Conservation (phyloP, 2,329 filamentous ascomycete genomes). For the Colletotrichum caudatum region DNA sequence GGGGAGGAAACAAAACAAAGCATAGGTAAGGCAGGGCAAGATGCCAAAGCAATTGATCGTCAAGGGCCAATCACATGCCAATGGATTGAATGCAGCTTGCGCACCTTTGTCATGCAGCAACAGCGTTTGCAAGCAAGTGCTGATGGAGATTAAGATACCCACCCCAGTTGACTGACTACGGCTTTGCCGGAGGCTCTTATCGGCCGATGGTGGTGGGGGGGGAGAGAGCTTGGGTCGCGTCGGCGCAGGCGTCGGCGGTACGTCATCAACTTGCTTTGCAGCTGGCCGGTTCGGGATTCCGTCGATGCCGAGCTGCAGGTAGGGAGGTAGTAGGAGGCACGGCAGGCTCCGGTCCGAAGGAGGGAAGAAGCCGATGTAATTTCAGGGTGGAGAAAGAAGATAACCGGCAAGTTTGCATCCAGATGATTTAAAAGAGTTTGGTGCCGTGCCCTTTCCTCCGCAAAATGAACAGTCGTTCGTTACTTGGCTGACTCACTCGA, state of each 20-base stretch:
- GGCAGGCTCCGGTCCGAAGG: constrained; percentile 11
- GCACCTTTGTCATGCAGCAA: constrained; percentile 30
- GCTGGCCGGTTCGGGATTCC: constrained; percentile 9
- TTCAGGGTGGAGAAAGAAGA: not conserved
- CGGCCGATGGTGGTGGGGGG: constrained; percentile 29
- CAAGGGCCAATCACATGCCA: constrained; percentile 28
- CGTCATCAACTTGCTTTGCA: constrained; percentile 27
- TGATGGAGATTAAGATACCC: not conserved
- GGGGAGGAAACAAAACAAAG: not conserved
- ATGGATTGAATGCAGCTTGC: constrained; percentile 16
- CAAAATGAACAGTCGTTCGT: not conserved
- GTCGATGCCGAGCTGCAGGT: constrained; percentile 19
- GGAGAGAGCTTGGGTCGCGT: constrained; percentile 10
- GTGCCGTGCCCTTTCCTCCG: not conserved
- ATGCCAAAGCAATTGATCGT: not conserved
- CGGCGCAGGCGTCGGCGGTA: constrained; percentile 16
- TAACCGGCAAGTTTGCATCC: not conserved
- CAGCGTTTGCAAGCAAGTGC: constrained; percentile 15
- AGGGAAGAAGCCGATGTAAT: not conserved
- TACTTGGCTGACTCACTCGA: not conserved
- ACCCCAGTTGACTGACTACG: not conserved
- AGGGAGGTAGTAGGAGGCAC: not conserved
- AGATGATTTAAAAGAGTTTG: no score
- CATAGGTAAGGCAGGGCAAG: not conserved
- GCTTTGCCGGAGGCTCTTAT: constrained; percentile 28